Evolutionary conservation across 805 yeast species (phyloP), one percentile per base, ranked within the genome.

Genomic region (Torulaspora delbrueckii): DNA sequence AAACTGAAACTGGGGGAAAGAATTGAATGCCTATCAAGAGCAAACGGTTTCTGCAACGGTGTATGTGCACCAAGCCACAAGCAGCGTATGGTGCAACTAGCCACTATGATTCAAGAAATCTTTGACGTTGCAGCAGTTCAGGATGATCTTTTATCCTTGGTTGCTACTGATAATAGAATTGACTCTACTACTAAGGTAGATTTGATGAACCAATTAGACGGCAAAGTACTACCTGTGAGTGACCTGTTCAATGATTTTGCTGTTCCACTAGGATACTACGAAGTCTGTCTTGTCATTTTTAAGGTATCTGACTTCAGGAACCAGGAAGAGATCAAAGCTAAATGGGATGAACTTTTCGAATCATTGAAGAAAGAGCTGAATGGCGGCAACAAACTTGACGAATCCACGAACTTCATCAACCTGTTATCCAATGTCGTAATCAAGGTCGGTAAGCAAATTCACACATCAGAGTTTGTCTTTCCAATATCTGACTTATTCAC

Each of bases 1-100:
- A 75, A 76, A 8, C 71, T 91, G 40, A 69, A 76, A 30, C 73
- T 91, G 47, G 74, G 77, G 31, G 82, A 84, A 57, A 77, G 99
- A 62, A 83, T 91, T 36, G 96, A 90, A 65, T 88, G 77, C 61
- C 71, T 93, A 44, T 86, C 97, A 1, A 77, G 97, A 54, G 97
- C 97, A 1, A 85, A 84, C 64, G 96, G 96, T 2, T 89, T 87
- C 70, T 85, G 96, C 64, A 86, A 87, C 60, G 84, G 96, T 64
- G 81, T 77, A 37, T 80, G 89, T 51, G 84, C 91, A 22, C 86
- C 91, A 25, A 77, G 75, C 47, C 74, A 82, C 58, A 76, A 91
- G 54, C 95, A 86, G 57, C 80, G 81, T 50, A 82, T 88, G 76
- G 78, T 82, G 24, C 81, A 79, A 56, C 70, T 91, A 46, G 75